Evolutionary conservation across 352 stramenopile genomes (phyloP).

Genomic region (Globisporangium spinosum): DNA sequence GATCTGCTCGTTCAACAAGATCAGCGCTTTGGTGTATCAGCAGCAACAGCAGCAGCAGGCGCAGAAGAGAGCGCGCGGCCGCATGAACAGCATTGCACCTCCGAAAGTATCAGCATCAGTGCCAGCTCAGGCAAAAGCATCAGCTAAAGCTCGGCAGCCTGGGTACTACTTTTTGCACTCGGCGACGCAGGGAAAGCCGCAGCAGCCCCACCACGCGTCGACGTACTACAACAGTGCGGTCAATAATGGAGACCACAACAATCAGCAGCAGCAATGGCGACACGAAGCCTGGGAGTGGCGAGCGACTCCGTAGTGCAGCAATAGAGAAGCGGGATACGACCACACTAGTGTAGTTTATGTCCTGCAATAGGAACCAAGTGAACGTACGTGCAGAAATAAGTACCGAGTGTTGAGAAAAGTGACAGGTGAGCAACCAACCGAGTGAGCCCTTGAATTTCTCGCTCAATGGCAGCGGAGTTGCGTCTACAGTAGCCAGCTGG

Average conservation of each 20-base stretch:
- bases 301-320: slow-evolving; percentile 1
- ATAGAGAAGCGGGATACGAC: background rate
- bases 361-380: background rate
- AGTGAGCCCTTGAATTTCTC: too few relatives aligned
- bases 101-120: background rate
- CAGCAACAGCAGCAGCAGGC: slow-evolving; percentile 18
- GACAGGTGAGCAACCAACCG: background rate
- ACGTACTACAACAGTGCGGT: slow-evolving; percentile 4
- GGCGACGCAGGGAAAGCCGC: slow-evolving; percentile 8
- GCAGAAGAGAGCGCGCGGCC: background rate
- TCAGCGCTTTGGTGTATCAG: slow-evolving; percentile 53
- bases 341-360: too few relatives aligned
- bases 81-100: too few relatives aligned
- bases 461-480: background rate
- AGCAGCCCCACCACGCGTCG: background rate
- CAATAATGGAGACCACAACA: background rate
- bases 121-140: background rate
- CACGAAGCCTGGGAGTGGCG: slow-evolving; percentile 54
- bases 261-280: slow-evolving; percentile 14
- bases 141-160: slow-evolving; percentile 4
- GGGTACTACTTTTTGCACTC: slow-evolving; percentile 64
- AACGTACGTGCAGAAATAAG: background rate
- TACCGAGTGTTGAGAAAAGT: background rate
- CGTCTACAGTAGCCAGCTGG: background rate
- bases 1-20: slow-evolving; percentile 80